Evolutionary conservation across 208 protist species (phyloP).

Genomic region (Wallacemonas sp.): DNA sequence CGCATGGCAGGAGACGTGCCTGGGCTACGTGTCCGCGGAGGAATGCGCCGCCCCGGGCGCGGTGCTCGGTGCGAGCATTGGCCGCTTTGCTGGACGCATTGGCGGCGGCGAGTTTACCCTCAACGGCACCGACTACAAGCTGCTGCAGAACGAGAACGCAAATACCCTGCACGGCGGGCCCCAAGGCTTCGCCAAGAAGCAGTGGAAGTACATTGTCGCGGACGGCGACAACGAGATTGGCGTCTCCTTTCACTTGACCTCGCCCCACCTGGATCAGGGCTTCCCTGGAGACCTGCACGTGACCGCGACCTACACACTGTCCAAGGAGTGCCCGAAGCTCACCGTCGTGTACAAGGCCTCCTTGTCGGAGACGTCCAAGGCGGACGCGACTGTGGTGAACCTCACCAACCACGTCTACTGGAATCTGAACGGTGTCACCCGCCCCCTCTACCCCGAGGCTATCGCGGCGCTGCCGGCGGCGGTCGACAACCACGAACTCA

Average conservation of each 20-base stretch:
- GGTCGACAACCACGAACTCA: conserved; percentile 64
- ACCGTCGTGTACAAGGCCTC: conserved; percentile 58
- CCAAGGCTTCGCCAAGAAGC: conserved; percentile 48
- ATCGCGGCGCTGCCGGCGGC: conserved; percentile 29
- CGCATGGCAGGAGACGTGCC: conserved; percentile 56
- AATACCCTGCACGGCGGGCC: conserved; percentile 81
- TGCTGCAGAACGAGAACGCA: conserved; percentile 56
- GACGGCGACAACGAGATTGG: conserved; percentile 72
- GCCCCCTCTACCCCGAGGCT: conserved; percentile 17
- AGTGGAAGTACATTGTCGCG: conserved; percentile 78
- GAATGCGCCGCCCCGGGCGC: conserved; percentile 35
- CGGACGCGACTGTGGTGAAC: conserved; percentile 71
- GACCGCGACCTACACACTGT: conserved; percentile 73
- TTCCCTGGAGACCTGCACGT: conserved; percentile 79
- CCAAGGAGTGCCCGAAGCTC: conserved; percentile 41
- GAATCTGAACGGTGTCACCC: conserved; percentile 80
- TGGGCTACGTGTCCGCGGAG: conserved; percentile 46
- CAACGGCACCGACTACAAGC: conserved; percentile 47
- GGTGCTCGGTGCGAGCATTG: conserved; percentile 34
- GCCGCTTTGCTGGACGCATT: conserved; percentile 75
- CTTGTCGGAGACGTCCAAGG: conserved; percentile 57
- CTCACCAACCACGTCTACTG: conserved; percentile 80
- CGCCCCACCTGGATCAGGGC: conserved; percentile 76
- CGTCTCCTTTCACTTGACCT: conserved; percentile 70
- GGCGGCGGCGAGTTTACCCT: conserved; percentile 55